phyloP scores from a whole-genome alignment of 1,139 yeast genomes.

The Saccharomyces pastorianus region DNA sequence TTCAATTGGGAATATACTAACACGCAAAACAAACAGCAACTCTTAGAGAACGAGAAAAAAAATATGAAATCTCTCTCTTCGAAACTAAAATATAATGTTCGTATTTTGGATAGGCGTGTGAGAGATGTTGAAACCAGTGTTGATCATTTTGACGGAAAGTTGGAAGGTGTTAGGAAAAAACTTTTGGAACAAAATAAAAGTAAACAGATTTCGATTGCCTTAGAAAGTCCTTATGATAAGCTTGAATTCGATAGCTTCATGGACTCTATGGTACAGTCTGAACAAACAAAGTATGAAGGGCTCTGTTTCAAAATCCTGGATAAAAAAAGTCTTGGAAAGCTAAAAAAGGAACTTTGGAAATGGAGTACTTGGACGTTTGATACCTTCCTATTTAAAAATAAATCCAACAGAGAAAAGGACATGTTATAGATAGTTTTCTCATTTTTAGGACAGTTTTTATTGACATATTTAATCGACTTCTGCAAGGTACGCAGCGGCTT shows the following conservation, averaged over 20 bases:
- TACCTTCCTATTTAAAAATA: background rate
- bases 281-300: conserved; percentile 2
- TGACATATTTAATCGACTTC: background rate
- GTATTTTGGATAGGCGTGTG: conserved; percentile 1
- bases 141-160: conserved; percentile 1
- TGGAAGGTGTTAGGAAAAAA: background rate
- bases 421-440: background rate
- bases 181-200: conserved; percentile 1
- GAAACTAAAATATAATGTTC: conserved; percentile 1
- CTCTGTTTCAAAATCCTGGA: background rate
- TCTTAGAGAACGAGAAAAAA: conserved; percentile 30
- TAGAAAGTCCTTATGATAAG: background rate
- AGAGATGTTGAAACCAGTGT: conserved; percentile 3
- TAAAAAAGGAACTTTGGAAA: background rate
- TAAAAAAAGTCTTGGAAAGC: conserved; percentile 1
- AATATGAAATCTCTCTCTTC: conserved; percentile 1
- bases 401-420: background rate
- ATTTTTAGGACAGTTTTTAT: background rate
- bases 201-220: background rate
- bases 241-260: background rate
- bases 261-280: background rate
- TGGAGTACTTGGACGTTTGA: conserved; percentile 2
- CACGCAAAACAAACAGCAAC: conserved; percentile 32
- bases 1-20: background rate
- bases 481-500: background rate